phyloP scores from a whole-genome alignment of 306 rosid species.

The Cucumis cinereus region DNA sequence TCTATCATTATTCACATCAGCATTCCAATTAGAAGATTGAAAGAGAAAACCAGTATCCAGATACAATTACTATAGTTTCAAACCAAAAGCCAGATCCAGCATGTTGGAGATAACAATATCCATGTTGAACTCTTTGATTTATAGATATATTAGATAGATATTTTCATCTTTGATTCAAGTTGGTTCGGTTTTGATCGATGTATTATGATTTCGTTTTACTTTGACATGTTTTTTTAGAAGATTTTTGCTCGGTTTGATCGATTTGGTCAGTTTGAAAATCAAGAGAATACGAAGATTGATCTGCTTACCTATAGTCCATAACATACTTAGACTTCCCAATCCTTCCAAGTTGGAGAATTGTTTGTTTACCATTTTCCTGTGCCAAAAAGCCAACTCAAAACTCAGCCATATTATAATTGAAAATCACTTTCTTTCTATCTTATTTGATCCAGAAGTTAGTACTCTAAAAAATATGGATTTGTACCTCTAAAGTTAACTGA shows the following conservation, averaged over 20 bases:
- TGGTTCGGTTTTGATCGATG: neutral
- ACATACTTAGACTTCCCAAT: conserved; percentile 61
- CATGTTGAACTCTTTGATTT: no score
- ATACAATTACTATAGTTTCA: neutral
- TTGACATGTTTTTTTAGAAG: neutral
- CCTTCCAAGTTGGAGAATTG: conserved; percentile 79
- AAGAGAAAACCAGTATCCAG: neutral
- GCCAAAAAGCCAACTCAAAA: neutral
- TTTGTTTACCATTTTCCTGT: conserved; percentile 70
- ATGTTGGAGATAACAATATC: no score
- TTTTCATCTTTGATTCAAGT: neutral
- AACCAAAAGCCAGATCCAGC: neutral
- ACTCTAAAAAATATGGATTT: neutral
- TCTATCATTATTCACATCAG: neutral
- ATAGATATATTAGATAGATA: no score
- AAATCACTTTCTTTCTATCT: neutral
- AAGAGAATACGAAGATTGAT: neutral
- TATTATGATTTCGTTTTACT: neutral
- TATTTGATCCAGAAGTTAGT: neutral
- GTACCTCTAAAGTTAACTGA: conserved; percentile 81
- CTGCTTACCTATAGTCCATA: conserved; percentile 77
- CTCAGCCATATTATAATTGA: neutral
- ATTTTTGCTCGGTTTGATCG: neutral
- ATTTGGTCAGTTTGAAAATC: no score
- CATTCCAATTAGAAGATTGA: neutral